Conservation (phyloP, 1,284 basidiomycete species). For the Erythrobasidium hasegawianum region DNA sequence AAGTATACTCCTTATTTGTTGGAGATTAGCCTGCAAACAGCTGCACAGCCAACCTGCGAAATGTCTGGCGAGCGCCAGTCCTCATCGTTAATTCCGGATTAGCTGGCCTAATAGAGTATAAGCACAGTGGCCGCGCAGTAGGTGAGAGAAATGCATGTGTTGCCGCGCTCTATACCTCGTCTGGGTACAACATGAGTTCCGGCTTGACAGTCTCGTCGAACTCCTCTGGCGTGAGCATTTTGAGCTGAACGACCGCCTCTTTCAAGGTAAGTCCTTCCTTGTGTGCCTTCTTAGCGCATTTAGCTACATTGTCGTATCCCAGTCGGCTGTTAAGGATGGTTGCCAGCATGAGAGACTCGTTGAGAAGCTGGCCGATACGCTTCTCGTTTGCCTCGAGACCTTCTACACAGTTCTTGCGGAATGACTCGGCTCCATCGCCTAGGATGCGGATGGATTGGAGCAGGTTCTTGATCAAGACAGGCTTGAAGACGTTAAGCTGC, state of each 20-base stretch:
- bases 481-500: constrained; percentile 97
- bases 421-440: constrained; percentile 76
- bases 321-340: constrained; percentile 89
- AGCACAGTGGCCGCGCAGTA: too few relatives aligned
- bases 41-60: too few relatives aligned
- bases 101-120: too few relatives aligned
- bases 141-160: too few relatives aligned
- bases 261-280: constrained; percentile 94
- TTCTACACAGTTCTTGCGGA: constrained; percentile 94
- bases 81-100: too few relatives aligned
- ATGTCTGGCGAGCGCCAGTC: too few relatives aligned
- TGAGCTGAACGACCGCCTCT: constrained; percentile 84
- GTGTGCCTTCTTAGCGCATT: constrained; percentile 98
- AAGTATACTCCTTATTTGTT: too few relatives aligned
- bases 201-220: constrained; percentile 95
- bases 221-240: constrained; percentile 81
- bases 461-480: constrained; percentile 96
- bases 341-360: constrained; percentile 94
- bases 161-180: background rate
- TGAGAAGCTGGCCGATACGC: constrained; percentile 79
- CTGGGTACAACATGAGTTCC: constrained; percentile 55
- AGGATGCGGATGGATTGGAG: constrained; percentile 91
- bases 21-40: too few relatives aligned
- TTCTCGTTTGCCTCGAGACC: constrained; percentile 95
- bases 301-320: constrained; percentile 97